Conservation (phyloP, 2,329 filamentous ascomycete genomes). For the Aspergillus pseudoviridinutans region DNA sequence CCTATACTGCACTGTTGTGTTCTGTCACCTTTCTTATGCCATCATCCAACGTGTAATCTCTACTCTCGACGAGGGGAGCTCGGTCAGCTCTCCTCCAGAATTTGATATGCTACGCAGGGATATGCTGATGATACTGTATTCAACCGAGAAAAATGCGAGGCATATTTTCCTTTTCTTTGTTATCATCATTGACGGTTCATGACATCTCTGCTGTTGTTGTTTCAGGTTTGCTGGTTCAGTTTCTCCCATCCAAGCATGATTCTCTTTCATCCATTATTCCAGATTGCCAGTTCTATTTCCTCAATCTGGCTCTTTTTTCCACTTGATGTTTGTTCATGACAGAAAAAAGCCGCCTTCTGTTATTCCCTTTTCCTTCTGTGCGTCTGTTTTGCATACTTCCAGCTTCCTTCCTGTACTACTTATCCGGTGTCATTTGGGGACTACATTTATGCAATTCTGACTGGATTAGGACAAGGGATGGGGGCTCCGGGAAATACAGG, state of each 20-base stretch:
- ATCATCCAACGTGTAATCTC: conserved; percentile 39
- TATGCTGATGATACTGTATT: conserved; percentile 34
- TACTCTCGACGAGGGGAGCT: conserved; percentile 35
- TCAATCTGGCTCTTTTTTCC: conserved; percentile 16
- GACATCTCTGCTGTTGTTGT: conserved; percentile 16
- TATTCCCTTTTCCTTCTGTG: conserved; percentile 14
- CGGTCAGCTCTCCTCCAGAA: conserved; percentile 30
- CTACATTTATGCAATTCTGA: conserved; percentile 17
- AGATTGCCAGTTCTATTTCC: conserved; percentile 15
- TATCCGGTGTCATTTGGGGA: conserved; percentile 21
- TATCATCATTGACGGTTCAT: conserved; percentile 16
- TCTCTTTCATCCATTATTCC: conserved; percentile 19
- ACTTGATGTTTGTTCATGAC: conserved; percentile 12
- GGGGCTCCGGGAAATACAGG: conserved; percentile 7
- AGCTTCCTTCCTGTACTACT: conserved; percentile 24
- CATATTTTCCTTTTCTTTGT: conserved; percentile 16
- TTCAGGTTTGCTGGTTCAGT: conserved; percentile 11
- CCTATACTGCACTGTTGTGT: conserved; percentile 20
- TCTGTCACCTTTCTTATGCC: conserved; percentile 11
- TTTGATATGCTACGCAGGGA: conserved; percentile 21
- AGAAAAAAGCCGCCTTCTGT: conserved; percentile 9
- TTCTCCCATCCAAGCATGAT: conserved; percentile 20
- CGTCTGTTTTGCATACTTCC: conserved; percentile 20
- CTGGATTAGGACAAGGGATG: conserved; percentile 18
- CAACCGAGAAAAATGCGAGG: conserved; percentile 31